A percentile compares a stretch with the other conserved stretches of the same genome.
These are phyloP conservation scores for Thelonectria olida DNA, from an alignment of 2,329 filamentous ascomycete species.

Conservation along the genomic window DNA sequence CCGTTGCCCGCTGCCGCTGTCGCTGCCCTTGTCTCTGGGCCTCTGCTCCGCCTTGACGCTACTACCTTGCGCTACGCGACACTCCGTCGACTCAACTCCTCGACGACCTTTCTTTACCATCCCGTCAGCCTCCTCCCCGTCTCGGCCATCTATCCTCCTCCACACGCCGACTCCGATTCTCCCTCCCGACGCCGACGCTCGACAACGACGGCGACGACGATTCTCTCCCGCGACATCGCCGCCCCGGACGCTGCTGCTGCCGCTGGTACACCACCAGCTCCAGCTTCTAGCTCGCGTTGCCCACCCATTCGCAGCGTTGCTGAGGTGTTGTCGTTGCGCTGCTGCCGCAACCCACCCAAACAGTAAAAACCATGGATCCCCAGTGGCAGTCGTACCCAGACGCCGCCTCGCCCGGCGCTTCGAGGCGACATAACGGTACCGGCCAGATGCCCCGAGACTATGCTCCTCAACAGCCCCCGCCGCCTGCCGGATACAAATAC, in stretches of 20 bases:
- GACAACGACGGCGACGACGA: conserved; percentile 18
- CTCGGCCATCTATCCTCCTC: conserved; percentile 27
- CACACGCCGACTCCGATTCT: conserved; percentile 19
- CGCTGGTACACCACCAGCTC: conserved; percentile 17
- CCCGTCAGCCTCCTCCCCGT: conserved; percentile 27
- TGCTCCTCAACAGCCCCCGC: conserved; percentile 44
- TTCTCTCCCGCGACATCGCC: conserved; percentile 11
- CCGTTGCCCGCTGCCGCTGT: conserved; percentile 6
- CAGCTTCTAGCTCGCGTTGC: conserved; percentile 32
- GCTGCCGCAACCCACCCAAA: conserved; percentile 25
- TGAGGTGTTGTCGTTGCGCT: conserved; percentile 20
- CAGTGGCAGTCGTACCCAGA: conserved; percentile 76
- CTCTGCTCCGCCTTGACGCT: conserved; percentile 20
- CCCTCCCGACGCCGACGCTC: conserved; percentile 31
- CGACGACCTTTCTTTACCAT: conserved; percentile 32
- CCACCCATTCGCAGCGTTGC: conserved; percentile 25
- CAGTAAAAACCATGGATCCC: conserved; percentile 56
- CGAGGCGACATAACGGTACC: conserved; percentile 70
- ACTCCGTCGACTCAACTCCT: conserved; percentile 30
- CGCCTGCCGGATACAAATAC: conserved; percentile 71
- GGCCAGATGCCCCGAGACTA: conserved; percentile 59
- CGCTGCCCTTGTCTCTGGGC: not conserved
- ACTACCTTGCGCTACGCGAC: conserved; percentile 15
- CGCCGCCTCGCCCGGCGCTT: conserved; percentile 61
- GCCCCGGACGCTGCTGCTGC: conserved; percentile 13